phyloP scores from a whole-genome alignment of 257 asterid genomes.

The Fraxinus anomala region DNA sequence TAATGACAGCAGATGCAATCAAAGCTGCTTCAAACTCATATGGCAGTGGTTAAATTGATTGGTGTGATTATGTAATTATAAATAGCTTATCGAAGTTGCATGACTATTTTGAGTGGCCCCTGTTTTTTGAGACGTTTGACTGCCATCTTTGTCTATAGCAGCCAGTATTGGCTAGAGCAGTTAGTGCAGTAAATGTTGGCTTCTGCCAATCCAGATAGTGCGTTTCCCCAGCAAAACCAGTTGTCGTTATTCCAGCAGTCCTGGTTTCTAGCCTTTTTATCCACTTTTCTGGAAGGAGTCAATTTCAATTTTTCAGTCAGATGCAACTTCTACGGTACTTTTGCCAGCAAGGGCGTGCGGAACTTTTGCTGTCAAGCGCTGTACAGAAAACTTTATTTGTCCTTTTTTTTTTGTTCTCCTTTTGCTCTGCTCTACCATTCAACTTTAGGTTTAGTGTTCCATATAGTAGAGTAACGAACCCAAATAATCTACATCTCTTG shows the following conservation, averaged over 20 bases:
- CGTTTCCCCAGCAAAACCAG: conserved; percentile 29
- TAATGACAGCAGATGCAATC: conserved; percentile 81
- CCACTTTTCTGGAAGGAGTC: conserved; percentile 28
- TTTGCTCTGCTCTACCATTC: conserved; percentile 28
- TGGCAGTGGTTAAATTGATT: conserved; percentile 36
- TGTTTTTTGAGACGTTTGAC: conserved; percentile 9
- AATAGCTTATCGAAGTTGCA: conserved; percentile 18
- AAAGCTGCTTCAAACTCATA: conserved; percentile 45
- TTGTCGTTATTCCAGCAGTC: conserved; percentile 32
- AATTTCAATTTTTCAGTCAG: conserved; percentile 35
- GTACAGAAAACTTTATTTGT: conserved; percentile 35
- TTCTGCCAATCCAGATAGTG: conserved; percentile 41
- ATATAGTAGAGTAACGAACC: conserved; percentile 40
- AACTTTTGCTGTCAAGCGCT: conserved; percentile 41
- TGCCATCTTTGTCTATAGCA: conserved; percentile 29
- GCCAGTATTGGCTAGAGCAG: conserved; percentile 34
- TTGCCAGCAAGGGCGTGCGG: conserved; percentile 30
- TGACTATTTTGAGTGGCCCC: conserved; percentile 14
- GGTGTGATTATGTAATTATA: conserved; percentile 27
- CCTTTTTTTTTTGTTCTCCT: conserved; percentile 2
- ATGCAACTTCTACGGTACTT: conserved; percentile 35
- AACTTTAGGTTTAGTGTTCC: conserved; percentile 45
- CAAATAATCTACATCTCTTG: conserved; percentile 39
- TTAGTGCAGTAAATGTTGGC: conserved; percentile 17
- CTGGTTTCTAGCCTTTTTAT: conserved; percentile 33